Evolutionary conservation across 768 basidiomycete genomes (phyloP).

Genomic region (Austroboletus festivus): DNA sequence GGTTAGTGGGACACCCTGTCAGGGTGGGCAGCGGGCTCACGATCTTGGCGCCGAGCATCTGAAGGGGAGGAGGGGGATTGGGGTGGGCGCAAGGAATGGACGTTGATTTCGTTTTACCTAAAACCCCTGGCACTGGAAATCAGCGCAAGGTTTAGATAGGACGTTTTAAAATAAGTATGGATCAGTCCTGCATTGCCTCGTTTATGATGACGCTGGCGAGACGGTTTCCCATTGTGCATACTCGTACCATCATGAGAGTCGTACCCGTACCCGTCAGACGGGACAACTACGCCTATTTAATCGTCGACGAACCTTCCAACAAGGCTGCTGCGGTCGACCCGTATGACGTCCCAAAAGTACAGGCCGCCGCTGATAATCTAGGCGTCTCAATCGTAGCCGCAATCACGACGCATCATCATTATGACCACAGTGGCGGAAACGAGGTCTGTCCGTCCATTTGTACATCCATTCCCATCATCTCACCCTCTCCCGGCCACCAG

Average conservation of each 20-base stretch:
- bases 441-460: conserved; percentile 43
- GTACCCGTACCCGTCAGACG: conserved; percentile 74
- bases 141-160: not conserved
- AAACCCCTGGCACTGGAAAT: conserved; percentile 1
- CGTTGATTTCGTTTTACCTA: not conserved
- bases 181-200: conserved; percentile 21
- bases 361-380: conserved; percentile 55
- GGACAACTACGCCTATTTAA: conserved; percentile 85
- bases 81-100: not conserved
- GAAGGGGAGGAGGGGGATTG: too few species aligned
- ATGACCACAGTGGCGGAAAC: conserved; percentile 89
- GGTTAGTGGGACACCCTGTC: conserved; percentile 3
- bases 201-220: conserved; percentile 8
- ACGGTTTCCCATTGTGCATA: conserved; percentile 11
- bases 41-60: conserved; percentile 7
- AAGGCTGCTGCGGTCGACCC: conserved; percentile 80
- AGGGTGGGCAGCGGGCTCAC: too few species aligned
- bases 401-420: conserved; percentile 91
- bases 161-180: conserved; percentile 5
- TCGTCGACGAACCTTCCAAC: conserved; percentile 65
- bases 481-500: conserved; percentile 14
- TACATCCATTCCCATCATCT: conserved; percentile 7
- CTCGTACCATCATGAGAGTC: conserved; percentile 56
- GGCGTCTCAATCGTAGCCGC: conserved; percentile 66
- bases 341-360: conserved; percentile 70